Evolutionary conservation across 371 early-diverging fungal genomes (phyloP).

Genomic region (Circinella umbellata): DNA sequence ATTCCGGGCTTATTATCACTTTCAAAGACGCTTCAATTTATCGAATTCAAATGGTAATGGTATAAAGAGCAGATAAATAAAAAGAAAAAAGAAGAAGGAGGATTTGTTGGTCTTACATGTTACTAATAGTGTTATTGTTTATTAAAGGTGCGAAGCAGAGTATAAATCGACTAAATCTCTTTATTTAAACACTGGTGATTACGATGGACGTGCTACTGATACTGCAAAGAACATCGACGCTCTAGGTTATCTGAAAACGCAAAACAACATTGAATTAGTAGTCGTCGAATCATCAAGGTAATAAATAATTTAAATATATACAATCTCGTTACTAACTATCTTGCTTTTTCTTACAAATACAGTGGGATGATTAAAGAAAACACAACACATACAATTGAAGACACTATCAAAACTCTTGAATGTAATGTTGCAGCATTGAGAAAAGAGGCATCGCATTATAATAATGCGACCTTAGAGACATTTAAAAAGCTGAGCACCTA

Average conservation of each 20-base stretch:
- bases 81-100: too few relatives aligned
- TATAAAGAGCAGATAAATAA: too few relatives aligned
- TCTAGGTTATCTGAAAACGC: not conserved
- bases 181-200: not conserved
- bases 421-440: not conserved
- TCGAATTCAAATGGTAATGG: too few relatives aligned
- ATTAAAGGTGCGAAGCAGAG: not conserved
- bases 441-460: not conserved
- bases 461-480: not conserved
- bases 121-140: not conserved
- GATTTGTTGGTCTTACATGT: too few relatives aligned
- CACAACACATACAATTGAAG: not conserved
- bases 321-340: not conserved
- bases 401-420: not conserved
- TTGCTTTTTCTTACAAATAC: not conserved
- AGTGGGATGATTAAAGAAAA: not conserved
- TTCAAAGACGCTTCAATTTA: too few relatives aligned
- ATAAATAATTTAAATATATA: not conserved
- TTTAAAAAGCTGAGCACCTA: not conserved
- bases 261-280: not conserved
- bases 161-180: not conserved
- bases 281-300: constrained; percentile 1
- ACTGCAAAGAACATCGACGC: not conserved
- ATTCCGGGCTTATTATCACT: too few relatives aligned
- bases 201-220: not conserved